Evolutionary conservation across 768 basidiomycete species (phyloP), one percentile per base, ranked within the genome.

Genomic region (Lactifluus volemus): DNA sequence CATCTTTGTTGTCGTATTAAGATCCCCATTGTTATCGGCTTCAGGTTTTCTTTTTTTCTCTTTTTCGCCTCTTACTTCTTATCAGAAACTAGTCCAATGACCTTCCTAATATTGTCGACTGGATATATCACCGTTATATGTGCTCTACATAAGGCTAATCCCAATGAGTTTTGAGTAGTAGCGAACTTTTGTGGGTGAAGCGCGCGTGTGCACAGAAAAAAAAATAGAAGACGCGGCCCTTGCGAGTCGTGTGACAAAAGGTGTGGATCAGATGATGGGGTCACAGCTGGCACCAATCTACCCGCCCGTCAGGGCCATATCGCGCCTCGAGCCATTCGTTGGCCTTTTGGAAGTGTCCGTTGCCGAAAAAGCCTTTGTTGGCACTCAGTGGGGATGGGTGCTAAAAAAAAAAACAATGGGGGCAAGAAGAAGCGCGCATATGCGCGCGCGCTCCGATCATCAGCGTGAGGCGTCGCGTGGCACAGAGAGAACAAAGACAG

Each of bases 341-440:
- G 47, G 92, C 89, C 60, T 81, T 76, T 68, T 79, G 83, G 76
- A 98, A 98, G 74, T 97, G 95, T 53, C 83, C 84, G 71, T 94
- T 95, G 52, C 91, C 92, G 64, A 91, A 71, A 76, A 95, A 97
- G 10, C 94, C 93, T 59, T 79, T 79, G 64, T 80, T 73, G 4
- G 88, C 93, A 55, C 88, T 85, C 17, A 84, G 74, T 6, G 93
- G 94, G 32, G 88, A 92, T 17, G 93, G 93, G 73, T 97, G 93
- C 82, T 89, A 49, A 30, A 41, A 53, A 48, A 5, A 32, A 10
- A 50, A 21, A 34, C 32, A 34, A 34, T 25, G 25, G 25, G 25
- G 25, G 25, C 2, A 4, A 34, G 9, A 32, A 32, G 7, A 9
- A 34, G 32, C 32, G 32, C 32, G 32, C 32, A 38, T 1, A 34